Base-by-base conservation (phyloP, 148 eudicot species). In the Beta vulgaris region DNA sequence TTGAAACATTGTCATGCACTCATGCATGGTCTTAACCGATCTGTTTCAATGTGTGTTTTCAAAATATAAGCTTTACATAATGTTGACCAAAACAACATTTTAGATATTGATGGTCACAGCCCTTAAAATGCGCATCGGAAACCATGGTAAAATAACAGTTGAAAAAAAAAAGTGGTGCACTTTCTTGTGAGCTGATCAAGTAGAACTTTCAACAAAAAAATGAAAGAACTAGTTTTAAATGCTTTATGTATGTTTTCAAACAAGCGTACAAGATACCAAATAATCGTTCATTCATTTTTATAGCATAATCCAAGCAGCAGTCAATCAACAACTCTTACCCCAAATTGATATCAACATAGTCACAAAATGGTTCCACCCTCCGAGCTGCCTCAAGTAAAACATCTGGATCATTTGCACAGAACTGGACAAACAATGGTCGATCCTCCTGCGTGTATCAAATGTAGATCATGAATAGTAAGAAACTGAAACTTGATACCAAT, bases 371-470 rank as follows among this genome's bases (percentile, higher is more conserved):
- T 79, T 91, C 96, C 72, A 95, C 99, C 53, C 77, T 80, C 59
- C 78, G 85, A 48, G 99, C 99, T 16, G 99, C 97, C 72, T 90
- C 94, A 78, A 95, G 81, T 68, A 95, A 85, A 73, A 87, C 79
- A 63, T 85, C 89, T 14, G 99, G 98, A 85, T 92, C 92, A 81
- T 95, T 92, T 4, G 98, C 98, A 82, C 99, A 95, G 62, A 92
- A 95, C 71, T 95, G 99, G 71, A 95, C 98, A 85, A 95, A 92
- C 48, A 95, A 82, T 13, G 99, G 99, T 16, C 99, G 87, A 69
- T 95, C 99, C 77, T 92, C 99, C 99, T 95, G 87, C 79, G 84
- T 72, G 36, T 48, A 34, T 69, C 67, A 55, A 73, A 11, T 23
- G 36, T 15, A 60, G 8, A 58, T 43, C 40, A 76, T 55, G 6